These are phyloP conservation scores for Tephrocybe sp. DNA, from an alignment of 768 basidiomycete species.

Conservation along the genomic window DNA sequence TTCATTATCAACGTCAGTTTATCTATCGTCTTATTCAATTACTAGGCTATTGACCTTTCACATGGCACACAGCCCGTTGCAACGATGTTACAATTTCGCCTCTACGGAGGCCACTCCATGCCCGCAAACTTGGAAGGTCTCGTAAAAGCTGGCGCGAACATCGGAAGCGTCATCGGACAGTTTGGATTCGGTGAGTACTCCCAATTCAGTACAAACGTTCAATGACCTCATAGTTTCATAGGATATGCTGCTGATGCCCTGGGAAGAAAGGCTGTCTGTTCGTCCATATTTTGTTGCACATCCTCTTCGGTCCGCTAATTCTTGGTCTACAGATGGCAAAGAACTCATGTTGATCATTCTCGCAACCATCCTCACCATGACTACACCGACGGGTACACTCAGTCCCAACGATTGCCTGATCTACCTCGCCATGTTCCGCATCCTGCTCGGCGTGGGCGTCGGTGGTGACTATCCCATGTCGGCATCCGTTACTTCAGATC, in stretches of 20 bases:
- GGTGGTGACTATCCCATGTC: constrained; percentile 83
- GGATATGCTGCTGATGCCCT: constrained; percentile 65
- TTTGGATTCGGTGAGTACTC: constrained; percentile 48
- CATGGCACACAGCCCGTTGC: constrained; percentile 47
- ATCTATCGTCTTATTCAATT: neutral
- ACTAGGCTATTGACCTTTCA: neutral
- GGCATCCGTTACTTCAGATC: constrained; percentile 65
- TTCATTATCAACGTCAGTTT: constrained; percentile 64
- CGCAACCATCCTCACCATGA: constrained; percentile 68
- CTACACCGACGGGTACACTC: constrained; percentile 60
- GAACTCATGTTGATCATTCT: constrained; percentile 80
- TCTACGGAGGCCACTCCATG: constrained; percentile 50
- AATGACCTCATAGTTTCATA: constrained; percentile 15
- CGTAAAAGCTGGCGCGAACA: constrained; percentile 65
- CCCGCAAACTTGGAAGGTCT: constrained; percentile 58
- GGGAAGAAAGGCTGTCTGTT: constrained; percentile 69
- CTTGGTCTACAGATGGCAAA: constrained; percentile 51
- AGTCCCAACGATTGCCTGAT: constrained; percentile 51
- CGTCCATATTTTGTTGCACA: constrained; percentile 5
- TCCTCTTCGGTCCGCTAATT: neutral
- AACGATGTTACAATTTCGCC: constrained; percentile 64
- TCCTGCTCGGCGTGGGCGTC: constrained; percentile 73
- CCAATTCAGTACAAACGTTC: neutral
- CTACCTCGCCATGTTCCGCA: constrained; percentile 65
- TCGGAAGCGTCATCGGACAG: constrained; percentile 71